Conservation (phyloP, 1,139 yeast genomes). For the Debaryomycetaceae sp. region DNA sequence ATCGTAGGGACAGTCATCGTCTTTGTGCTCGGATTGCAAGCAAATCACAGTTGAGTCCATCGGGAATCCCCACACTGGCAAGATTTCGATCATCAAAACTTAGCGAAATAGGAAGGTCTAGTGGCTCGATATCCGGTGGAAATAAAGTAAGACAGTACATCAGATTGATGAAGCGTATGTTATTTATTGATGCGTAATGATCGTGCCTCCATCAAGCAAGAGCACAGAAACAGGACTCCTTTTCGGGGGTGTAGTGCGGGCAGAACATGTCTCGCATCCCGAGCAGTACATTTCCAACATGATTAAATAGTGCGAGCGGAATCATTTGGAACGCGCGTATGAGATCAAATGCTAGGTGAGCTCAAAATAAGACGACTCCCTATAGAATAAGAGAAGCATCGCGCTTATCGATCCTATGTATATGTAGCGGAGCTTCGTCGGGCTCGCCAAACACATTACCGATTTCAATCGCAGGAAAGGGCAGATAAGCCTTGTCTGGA, state of each 20-base stretch:
- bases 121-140: conserved; percentile 98
- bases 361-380: conserved; percentile 28
- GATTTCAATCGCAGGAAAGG: conserved; percentile 96
- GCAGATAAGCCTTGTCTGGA: too few species aligned
- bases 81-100: conserved; percentile 90
- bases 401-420: conserved; percentile 84
- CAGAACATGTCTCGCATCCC: conserved; percentile 89
- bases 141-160: conserved; percentile 99
- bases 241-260: conserved; percentile 95
- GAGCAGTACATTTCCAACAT: conserved; percentile 92
- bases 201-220: conserved; percentile 87
- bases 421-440: conserved; percentile 84
- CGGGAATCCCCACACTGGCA: conserved; percentile 97
- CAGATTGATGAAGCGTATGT: conserved; percentile 90
- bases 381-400: conserved; percentile 44
- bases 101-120: conserved; percentile 89
- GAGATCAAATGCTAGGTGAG: conserved; percentile 85
- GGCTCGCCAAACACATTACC: conserved; percentile 82
- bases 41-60: conserved; percentile 96
- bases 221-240: conserved; percentile 90
- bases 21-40: conserved; percentile 84
- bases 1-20: conserved; percentile 82
- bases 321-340: conserved; percentile 91
- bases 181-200: conserved; percentile 98
- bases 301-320: conserved; percentile 72